phyloP scores from a whole-genome alignment of 169 alveolate genomes.

The Theileria orientalis region DNA sequence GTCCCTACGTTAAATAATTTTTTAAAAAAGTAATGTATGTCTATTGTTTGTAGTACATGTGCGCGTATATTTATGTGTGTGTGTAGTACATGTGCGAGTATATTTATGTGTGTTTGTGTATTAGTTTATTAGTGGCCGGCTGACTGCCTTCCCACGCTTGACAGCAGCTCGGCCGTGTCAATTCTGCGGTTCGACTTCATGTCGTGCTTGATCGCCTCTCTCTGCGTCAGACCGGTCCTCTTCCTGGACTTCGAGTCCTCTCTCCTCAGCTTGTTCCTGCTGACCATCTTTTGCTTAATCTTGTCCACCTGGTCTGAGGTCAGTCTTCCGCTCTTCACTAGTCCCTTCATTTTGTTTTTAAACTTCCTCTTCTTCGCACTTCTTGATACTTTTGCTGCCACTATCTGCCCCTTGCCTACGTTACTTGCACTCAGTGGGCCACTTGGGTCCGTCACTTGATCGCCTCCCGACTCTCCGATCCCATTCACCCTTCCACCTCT shows the following conservation, averaged over 20 bases:
- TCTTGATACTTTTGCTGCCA: conserved; percentile 18
- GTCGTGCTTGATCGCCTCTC: conserved; percentile 1
- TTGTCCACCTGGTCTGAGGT: conserved; percentile 39
- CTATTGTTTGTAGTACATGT: too few species aligned
- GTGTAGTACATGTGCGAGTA: too few species aligned
- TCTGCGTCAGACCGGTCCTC: conserved; percentile 45
- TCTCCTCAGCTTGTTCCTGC: conserved; percentile 29
- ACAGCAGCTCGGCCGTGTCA: conserved; percentile 48
- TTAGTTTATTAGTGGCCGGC: too few species aligned
- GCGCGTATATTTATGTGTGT: too few species aligned
- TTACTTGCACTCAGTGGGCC: neutral
- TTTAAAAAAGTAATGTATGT: neutral
- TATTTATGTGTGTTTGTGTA: too few species aligned
- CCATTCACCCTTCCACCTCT: neutral
- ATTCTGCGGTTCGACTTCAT: conserved; percentile 44
- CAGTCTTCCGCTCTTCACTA: conserved; percentile 56
- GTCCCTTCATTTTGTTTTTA: conserved; percentile 50
- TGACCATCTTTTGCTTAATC: conserved; percentile 31
- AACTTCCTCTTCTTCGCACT: conserved; percentile 58
- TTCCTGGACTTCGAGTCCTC: conserved; percentile 37
- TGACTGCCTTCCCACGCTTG: neutral
- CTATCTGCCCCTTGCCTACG: neutral
- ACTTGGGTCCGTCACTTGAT: neutral
- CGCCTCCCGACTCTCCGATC: too few species aligned
- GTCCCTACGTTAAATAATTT: conserved; percentile 24